Percentiles rank a stretch among this genome's conserved stretches.
Conservation (phyloP, 169 alveolate species). For the Neospora caninum region DNA sequence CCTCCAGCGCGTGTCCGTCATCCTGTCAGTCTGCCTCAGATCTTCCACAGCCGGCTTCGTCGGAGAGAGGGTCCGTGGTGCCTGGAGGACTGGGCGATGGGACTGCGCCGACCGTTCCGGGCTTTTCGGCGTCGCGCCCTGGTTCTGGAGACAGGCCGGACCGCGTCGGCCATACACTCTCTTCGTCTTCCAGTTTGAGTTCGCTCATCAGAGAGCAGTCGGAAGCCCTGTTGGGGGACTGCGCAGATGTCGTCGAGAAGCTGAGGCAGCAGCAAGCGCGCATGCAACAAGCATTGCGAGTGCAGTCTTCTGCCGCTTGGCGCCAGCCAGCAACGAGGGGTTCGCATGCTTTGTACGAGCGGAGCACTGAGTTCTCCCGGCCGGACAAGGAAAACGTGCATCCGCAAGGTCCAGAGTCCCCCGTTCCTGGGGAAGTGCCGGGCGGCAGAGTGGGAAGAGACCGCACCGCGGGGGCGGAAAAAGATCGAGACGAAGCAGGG, state of each 20-base stretch:
- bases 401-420: neutral
- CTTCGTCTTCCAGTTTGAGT: neutral
- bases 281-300: neutral
- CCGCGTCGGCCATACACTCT: neutral
- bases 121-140: neutral
- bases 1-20: neutral
- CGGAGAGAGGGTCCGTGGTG: too few species aligned
- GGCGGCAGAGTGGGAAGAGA: too few species aligned
- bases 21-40: too few species aligned
- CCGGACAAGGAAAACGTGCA: neutral
- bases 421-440: too few species aligned
- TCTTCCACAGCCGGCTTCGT: too few species aligned
- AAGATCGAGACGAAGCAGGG: too few species aligned
- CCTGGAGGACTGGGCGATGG: neutral
- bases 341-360: too few species aligned
- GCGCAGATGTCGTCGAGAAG: conserved; percentile 4
- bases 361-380: too few species aligned
- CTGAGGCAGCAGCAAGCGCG: neutral
- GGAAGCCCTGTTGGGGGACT: conserved; percentile 9
- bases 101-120: neutral
- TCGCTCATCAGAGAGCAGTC: conserved; percentile 13
- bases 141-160: neutral
- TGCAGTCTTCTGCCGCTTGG: neutral
- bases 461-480: too few species aligned
- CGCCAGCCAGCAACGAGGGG: too few species aligned